These are phyloP conservation scores for Polychytrium aggregatum DNA, from an alignment of 192 early-diverging fungal genomes.

Conservation along the genomic window DNA sequence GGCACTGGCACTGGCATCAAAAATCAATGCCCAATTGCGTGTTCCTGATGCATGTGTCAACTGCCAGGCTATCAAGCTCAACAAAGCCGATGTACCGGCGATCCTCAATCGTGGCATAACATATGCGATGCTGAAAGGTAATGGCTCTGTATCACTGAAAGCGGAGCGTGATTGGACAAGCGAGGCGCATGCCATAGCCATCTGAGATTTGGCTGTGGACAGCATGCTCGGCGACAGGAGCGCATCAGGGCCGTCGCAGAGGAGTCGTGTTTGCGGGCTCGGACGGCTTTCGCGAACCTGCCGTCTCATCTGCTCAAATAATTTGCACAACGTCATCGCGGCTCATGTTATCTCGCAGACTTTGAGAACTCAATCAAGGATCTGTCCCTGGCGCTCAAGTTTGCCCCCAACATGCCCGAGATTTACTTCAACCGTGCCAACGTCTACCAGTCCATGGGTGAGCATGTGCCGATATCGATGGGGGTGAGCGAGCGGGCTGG, in stretches of 20 bases:
- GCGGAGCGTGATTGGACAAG: not conserved
- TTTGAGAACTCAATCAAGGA: slow-evolving; percentile 22
- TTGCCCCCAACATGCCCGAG: slow-evolving; percentile 17
- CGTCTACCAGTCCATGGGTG: slow-evolving; percentile 16
- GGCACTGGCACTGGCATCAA: not conserved
- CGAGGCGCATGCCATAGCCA: too few relatives aligned
- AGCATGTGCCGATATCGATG: not conserved
- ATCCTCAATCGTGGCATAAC: slow-evolving; percentile 37
- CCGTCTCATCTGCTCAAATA: too few relatives aligned
- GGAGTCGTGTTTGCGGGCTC: too few relatives aligned
- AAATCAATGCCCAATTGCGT: not conserved
- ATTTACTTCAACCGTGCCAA: slow-evolving; percentile 30
- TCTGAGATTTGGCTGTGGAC: too few relatives aligned
- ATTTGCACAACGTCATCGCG: not conserved
- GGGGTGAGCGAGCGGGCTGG: not conserved
- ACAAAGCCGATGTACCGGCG: slow-evolving; percentile 15
- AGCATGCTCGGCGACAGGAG: too few relatives aligned
- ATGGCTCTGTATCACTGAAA: not conserved
- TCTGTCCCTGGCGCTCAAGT: slow-evolving; percentile 13
- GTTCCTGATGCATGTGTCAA: not conserved
- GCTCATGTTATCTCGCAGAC: slow-evolving; percentile 11
- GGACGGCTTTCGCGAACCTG: too few relatives aligned
- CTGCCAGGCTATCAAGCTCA: slow-evolving; percentile 19
- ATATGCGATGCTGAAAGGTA: slow-evolving; percentile 28
- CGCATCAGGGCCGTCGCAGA: too few relatives aligned